Percentiles rank a stretch among this genome's conserved stretches.
These are phyloP conservation scores for Kazachstania martiniae DNA, from an alignment of 805 yeast genomes.

Conservation along the genomic window DNA sequence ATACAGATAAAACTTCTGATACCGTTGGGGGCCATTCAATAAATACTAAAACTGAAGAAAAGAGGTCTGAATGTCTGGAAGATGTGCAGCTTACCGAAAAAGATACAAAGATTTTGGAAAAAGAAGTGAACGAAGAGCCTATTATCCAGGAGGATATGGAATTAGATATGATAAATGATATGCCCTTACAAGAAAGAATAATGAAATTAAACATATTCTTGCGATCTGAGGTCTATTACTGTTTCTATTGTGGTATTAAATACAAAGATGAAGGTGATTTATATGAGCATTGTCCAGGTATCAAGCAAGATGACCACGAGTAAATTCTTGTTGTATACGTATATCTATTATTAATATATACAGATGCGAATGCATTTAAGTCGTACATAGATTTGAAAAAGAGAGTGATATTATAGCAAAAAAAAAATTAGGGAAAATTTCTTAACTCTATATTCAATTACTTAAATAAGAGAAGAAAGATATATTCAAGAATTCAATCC, in stretches of 20 bases:
- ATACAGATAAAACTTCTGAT: slow-evolving; percentile 1
- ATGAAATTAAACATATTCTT: slow-evolving; percentile 30
- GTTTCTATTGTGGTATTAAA: slow-evolving; percentile 40
- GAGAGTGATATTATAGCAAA: too few species aligned
- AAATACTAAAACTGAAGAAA: too few species aligned
- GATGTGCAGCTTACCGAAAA: too few species aligned
- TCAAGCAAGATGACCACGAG: slow-evolving; percentile 33
- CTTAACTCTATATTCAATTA: too few species aligned
- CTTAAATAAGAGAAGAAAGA: too few species aligned
- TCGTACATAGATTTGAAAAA: too few species aligned
- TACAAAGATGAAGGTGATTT: slow-evolving; percentile 32
- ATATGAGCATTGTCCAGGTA: slow-evolving; percentile 39
- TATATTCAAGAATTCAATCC: not conserved
- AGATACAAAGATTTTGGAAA: slow-evolving; percentile 2
- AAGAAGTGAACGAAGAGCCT: not conserved
- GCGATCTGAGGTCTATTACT: slow-evolving; percentile 32
- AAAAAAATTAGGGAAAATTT: too few species aligned
- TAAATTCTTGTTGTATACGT: too few species aligned
- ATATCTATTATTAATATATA: too few species aligned
- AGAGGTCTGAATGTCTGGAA: too few species aligned
- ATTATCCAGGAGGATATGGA: slow-evolving; percentile 21
- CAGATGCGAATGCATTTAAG: too few species aligned
- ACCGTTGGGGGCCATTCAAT: slow-evolving; percentile 1
- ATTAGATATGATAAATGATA: slow-evolving; percentile 20
- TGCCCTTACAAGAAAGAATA: slow-evolving; percentile 22